phyloP scores from a whole-genome alignment of 768 basidiomycete genomes.

The Trichaptum fuscoviolaceum region DNA sequence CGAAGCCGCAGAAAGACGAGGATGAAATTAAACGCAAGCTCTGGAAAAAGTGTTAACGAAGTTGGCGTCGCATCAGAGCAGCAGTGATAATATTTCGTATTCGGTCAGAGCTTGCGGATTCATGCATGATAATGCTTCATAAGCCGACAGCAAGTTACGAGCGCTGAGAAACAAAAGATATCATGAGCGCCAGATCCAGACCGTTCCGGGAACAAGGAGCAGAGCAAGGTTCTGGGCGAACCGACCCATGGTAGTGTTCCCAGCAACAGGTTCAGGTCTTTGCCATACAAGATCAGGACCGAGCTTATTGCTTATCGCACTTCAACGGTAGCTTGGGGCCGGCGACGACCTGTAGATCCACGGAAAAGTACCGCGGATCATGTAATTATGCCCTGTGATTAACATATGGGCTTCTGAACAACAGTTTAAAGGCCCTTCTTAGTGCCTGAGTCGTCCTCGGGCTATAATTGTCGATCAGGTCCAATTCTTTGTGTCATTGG shows the following conservation, averaged over 20 bases:
- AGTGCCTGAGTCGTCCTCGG: not conserved
- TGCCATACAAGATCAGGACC: not conserved
- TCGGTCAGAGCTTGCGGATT: too few species aligned
- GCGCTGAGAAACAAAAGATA: not conserved
- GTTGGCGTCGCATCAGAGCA: too few species aligned
- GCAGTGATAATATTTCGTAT: too few species aligned
- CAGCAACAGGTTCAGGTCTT: not conserved
- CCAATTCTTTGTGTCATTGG: not conserved
- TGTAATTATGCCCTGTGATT: not conserved
- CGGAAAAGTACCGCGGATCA: not conserved
- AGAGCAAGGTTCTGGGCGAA: not conserved
- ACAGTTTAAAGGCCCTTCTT: not conserved
- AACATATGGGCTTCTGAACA: not conserved
- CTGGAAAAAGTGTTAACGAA: too few species aligned
- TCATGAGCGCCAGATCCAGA: not conserved
- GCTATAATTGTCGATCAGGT: not conserved
- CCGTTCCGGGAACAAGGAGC: not conserved
- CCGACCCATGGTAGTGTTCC: not conserved
- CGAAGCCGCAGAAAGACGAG: too few species aligned
- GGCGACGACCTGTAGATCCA: not conserved
- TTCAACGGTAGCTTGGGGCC: not conserved
- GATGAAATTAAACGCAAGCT: too few species aligned
- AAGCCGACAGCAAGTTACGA: too few species aligned
- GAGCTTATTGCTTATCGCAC: not conserved
- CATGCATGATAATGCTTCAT: too few species aligned